These are phyloP conservation scores for Xerocomus cyaneibrunnescens DNA, from an alignment of 1,284 basidiomycete genomes.

Conservation along the genomic window DNA sequence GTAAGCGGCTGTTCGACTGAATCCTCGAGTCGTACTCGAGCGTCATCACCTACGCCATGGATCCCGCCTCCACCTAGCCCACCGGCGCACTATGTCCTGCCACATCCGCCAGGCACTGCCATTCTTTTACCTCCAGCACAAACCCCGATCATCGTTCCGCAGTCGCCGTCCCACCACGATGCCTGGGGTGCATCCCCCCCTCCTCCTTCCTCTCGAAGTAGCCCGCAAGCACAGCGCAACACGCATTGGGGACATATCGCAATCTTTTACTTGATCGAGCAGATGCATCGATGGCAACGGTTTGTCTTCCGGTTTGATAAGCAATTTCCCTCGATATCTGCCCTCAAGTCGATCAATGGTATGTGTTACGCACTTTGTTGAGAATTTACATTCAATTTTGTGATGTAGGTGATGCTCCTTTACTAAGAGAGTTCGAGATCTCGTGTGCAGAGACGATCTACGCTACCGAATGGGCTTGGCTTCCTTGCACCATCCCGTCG, in stretches of 20 bases:
- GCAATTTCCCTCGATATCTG: conserved; percentile 66
- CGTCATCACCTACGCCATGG: conserved; percentile 41
- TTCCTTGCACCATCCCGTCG: conserved; percentile 50
- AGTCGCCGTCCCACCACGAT: conserved; percentile 38
- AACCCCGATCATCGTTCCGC: conserved; percentile 38
- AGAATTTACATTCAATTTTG: conserved; percentile 5
- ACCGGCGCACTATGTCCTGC: conserved; percentile 40
- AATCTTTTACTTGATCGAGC: conserved; percentile 70
- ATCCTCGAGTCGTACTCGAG: conserved; percentile 26
- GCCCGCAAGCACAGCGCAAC: conserved; percentile 40
- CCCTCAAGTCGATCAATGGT: conserved; percentile 69
- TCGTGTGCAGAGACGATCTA: conserved; percentile 64
- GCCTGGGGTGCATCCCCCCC: conserved; percentile 30
- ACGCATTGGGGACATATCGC: conserved; percentile 76
- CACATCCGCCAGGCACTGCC: conserved; percentile 36
- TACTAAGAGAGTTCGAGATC: conserved; percentile 72
- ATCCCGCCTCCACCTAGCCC: conserved; percentile 36
- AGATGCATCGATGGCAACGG: conserved; percentile 76
- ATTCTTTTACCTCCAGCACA: conserved; percentile 40
- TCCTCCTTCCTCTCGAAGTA: conserved; percentile 25
- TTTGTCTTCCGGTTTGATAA: conserved; percentile 77
- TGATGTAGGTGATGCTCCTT: conserved; percentile 60
- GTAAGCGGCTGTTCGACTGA: conserved; percentile 39
- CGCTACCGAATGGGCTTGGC: conserved; percentile 67
- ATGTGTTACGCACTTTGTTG: conserved; percentile 25